Conservation (phyloP, 2,329 filamentous ascomycete species). For the Botrytis pseudocinerea region DNA sequence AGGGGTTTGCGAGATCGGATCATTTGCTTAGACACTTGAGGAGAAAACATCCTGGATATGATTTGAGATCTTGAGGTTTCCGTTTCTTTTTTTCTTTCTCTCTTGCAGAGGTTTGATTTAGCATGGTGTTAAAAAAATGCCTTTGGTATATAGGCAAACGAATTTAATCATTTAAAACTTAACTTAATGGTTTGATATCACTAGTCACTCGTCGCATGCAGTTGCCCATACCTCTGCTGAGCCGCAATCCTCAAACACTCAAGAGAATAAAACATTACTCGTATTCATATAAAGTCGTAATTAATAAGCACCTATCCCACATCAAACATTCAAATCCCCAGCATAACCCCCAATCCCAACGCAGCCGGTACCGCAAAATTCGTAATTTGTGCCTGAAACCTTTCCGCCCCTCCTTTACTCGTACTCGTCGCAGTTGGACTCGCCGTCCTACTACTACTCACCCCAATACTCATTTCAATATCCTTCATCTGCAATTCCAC, state of each 20-base stretch:
- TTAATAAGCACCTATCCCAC: not conserved
- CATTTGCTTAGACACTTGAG: slow-evolving; percentile 17
- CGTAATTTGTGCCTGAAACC: slow-evolving; percentile 13
- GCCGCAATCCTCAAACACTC: not conserved
- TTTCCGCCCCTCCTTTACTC: slow-evolving; percentile 5
- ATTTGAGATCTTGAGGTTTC: slow-evolving; percentile 9
- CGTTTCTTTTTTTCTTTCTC: not conserved
- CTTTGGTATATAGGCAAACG: not conserved
- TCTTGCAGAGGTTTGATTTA: not conserved
- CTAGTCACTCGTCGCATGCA: not conserved
- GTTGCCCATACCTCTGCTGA: not conserved
- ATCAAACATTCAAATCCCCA: not conserved
- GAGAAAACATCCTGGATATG: not conserved
- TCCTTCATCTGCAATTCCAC: slow-evolving; percentile 9
- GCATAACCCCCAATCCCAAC: slow-evolving; percentile 13
- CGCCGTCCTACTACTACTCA: slow-evolving; percentile 5
- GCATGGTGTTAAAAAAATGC: not conserved
- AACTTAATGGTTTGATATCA: not conserved
- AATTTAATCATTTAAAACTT: not conserved
- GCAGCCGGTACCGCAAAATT: slow-evolving; percentile 24
- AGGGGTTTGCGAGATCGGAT: slow-evolving; percentile 11
- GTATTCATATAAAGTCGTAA: not conserved
- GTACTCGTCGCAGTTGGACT: not conserved
- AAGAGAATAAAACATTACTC: slow-evolving; percentile 3
- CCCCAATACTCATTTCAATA: slow-evolving; percentile 14